Conservation (phyloP, 305 asterid species). For the Fraxinus angustifolia region DNA sequence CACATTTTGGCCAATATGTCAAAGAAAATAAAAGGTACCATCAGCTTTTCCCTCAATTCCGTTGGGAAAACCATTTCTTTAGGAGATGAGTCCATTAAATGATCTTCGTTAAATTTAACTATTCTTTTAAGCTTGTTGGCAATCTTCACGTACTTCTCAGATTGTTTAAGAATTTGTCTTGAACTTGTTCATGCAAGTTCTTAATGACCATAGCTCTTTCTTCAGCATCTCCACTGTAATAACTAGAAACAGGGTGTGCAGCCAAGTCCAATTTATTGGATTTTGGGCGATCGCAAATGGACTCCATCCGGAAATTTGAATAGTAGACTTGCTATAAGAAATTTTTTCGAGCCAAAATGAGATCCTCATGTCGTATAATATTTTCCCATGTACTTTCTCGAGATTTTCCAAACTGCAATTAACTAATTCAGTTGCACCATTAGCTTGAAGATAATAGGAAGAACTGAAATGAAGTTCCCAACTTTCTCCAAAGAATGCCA, state of each 20-base stretch:
- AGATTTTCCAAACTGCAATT: neutral
- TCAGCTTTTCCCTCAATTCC: neutral
- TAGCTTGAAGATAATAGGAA: neutral
- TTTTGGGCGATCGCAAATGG: constrained; percentile 3
- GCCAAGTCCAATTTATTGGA: constrained; percentile 14
- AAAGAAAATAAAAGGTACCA: neutral
- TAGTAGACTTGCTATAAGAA: neutral
- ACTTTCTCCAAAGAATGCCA: neutral
- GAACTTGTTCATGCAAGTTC: constrained; percentile 1
- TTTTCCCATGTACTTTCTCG: neutral
- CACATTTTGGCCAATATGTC: neutral
- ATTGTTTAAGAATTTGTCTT: neutral
- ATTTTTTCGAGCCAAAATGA: neutral
- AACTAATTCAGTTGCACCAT: neutral
- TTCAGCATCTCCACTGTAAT: neutral
- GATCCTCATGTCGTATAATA: neutral
- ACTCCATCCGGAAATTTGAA: neutral
- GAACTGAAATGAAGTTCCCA: neutral
- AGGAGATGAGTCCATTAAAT: neutral
- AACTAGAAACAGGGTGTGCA: neutral
- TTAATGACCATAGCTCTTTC: constrained; percentile 3
- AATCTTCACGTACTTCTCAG: neutral
- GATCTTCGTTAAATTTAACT: neutral
- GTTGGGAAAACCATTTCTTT: neutral
- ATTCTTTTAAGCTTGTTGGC: neutral